Base-by-base conservation (phyloP, 768 basidiomycete genomes). In the Auriscalpium microsporum region DNA sequence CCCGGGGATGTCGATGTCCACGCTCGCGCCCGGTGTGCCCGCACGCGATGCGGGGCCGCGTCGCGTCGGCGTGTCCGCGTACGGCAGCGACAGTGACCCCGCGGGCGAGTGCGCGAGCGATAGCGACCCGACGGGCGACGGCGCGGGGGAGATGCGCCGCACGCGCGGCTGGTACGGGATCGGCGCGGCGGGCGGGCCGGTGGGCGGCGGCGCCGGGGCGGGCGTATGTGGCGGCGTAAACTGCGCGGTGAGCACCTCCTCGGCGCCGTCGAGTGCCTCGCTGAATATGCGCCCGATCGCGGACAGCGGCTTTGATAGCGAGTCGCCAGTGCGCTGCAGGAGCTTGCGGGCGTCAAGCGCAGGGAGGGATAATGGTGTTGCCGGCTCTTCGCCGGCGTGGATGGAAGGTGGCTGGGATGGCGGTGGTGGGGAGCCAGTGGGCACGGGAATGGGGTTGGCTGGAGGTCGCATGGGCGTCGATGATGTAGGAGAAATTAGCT, bases 281-380 rank as follows among this genome's bases (percentile, higher is more conserved):
- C 81, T 88, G 67, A 95, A 86, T 58, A 96, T 93, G 51, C 88
- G 82, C 16, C 91, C 80, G 50, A 96, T 87, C 1, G 93, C 90
- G 59, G 75, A 89, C n/a, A 96, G 77, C 3, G 93, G 93, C 67
- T 92, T 93, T 8, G 88, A 92, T 55, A 95, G 86, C 0, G 83
- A 88, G 65, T 93, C 90, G 8, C 93, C 91, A 0, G 94, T 95
- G 67, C 87, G 88, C 69, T 93, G 93, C 45, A 95, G 76, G 34
- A 95, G 78, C 21, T 86, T 78, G 40, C 81, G 82, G 1, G 92
- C 93, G 63, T 94, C 92, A 6, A 75, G 72, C n/a, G 68, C 71
- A 1, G 86, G 77, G 9, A 91, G 72, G 0, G 88, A 71, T 10
- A 95, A 79, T 0, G 84, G 86, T 61, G 85, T 79, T 1, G 94